Base-by-base conservation (phyloP, 2,329 filamentous ascomycete species). In the Hymenoscyphus salicellus region DNA sequence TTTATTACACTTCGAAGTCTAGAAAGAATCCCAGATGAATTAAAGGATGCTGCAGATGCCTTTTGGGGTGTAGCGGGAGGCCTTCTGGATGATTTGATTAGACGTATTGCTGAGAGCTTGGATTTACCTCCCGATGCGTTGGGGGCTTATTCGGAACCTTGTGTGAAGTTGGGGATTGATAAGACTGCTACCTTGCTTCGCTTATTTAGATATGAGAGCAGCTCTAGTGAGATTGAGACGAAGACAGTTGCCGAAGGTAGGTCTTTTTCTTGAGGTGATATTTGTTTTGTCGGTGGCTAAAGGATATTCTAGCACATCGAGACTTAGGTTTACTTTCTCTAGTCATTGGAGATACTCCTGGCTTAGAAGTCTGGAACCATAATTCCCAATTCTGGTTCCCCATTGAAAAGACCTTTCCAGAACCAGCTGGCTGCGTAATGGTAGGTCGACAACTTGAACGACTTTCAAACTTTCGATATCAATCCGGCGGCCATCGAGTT, bases 261-360 rank as follows among this genome's bases (percentile, higher is more conserved):
- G 64, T 55, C n/a, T 14, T n/a, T 32, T 17, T 33, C 17, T 32
- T 32, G 30, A 5, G 5, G 55, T n/a, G 5, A 14, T 11, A 3
- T 56, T 10, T 7, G 28, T 17, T 11, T 55, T 30, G 10, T 58
- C 41, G 4, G 55, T 60, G 16, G 55, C 41, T 36, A 8, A 30
- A 55, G 55, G n/a, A 28, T 4, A n/a, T 11, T 28, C 16, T 55
- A 73, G 71, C 69, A 41, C 70, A 73, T 46, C 41, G 63, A 63
- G 72, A 73, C 56, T 63, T 73, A 3, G 72, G 72, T 4, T 56
- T 73, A 1, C 58, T 73, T 1, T 72, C 71, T 55, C 63, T 73
- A 14, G 70, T 71, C 10, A 68, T 71, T 43, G 71, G 72, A 14
- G 72, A 73, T 30, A 68, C 57, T 32, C 72, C 72, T 3, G 71